phyloP scores from a whole-genome alignment of 192 early-diverging fungal genomes.

The Backusella tuberculispora region DNA sequence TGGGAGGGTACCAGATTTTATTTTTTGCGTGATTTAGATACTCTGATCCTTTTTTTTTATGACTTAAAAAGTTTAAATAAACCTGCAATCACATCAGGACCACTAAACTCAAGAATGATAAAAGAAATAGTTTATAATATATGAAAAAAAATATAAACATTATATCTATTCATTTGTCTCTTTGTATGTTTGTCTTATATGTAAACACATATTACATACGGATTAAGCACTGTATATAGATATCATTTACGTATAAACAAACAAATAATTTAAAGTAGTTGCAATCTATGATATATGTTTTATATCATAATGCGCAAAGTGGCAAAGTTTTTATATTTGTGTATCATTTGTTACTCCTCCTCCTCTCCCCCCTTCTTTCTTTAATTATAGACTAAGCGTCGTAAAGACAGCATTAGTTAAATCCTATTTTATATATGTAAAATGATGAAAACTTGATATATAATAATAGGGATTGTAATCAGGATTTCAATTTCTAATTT shows the following conservation, averaged over 20 bases:
- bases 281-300: neutral
- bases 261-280: neutral
- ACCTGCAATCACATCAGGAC: neutral
- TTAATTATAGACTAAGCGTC: neutral
- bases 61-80: conserved; percentile 15
- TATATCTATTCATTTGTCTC: too few relatives aligned
- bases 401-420: neutral
- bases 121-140: neutral
- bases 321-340: neutral
- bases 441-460: neutral
- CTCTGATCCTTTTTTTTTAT: conserved; percentile 8
- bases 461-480: neutral
- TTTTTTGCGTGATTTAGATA: neutral
- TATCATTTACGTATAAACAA: neutral
- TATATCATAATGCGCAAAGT: neutral
- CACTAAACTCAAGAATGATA: neutral
- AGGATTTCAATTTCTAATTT: neutral
- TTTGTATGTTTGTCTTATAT: too few relatives aligned
- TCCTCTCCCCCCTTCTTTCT: neutral
- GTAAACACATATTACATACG: too few relatives aligned
- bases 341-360: neutral
- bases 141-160: too few relatives aligned
- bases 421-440: neutral
- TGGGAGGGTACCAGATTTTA: neutral
- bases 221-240: too few relatives aligned